Conservation (phyloP, 2,329 filamentous ascomycete species). For the Trichoderma koningii region DNA sequence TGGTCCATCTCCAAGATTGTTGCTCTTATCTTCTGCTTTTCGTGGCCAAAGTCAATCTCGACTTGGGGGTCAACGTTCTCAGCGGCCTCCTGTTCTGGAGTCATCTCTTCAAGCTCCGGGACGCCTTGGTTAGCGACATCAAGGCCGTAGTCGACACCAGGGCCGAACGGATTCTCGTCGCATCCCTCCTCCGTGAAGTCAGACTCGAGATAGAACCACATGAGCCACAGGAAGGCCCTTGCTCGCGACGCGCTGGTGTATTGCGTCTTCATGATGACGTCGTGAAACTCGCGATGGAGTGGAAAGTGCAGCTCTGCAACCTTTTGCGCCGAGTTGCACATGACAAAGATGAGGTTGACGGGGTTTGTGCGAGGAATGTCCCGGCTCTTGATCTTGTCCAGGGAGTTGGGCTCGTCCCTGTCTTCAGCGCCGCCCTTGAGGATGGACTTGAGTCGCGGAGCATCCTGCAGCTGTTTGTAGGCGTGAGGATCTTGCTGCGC, state of each 20-base stretch:
- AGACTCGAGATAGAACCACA: slow-evolving; percentile 99
- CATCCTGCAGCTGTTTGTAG: slow-evolving; percentile 97
- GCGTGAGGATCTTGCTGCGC: slow-evolving; percentile 92
- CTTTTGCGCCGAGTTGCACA: slow-evolving; percentile 85
- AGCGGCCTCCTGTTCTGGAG: slow-evolving; percentile 61
- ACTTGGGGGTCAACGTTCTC: slow-evolving; percentile 76
- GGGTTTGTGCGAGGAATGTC: slow-evolving; percentile 81
- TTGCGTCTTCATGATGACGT: slow-evolving; percentile 88
- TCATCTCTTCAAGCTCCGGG: slow-evolving; percentile 66
- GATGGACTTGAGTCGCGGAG: slow-evolving; percentile 92
- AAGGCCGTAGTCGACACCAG: slow-evolving; percentile 64
- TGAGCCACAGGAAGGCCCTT: slow-evolving; percentile 89
- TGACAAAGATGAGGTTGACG: slow-evolving; percentile 94
- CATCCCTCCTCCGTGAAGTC: slow-evolving; percentile 89
- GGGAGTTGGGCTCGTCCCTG: slow-evolving; percentile 74
- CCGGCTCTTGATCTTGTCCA: slow-evolving; percentile 75
- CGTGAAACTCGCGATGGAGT: slow-evolving; percentile 84
- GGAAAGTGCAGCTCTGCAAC: slow-evolving; percentile 93
- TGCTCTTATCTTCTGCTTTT: slow-evolving; percentile 73
- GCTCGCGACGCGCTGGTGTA: slow-evolving; percentile 82
- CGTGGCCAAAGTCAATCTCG: slow-evolving; percentile 69
- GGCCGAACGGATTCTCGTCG: slow-evolving; percentile 86
- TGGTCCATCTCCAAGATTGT: slow-evolving; percentile 76
- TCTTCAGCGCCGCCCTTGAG: slow-evolving; percentile 96
- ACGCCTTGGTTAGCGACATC: slow-evolving; percentile 70